These are phyloP conservation scores for Linnemannia zychae DNA, from an alignment of 192 early-diverging fungal species.

Conservation along the genomic window DNA sequence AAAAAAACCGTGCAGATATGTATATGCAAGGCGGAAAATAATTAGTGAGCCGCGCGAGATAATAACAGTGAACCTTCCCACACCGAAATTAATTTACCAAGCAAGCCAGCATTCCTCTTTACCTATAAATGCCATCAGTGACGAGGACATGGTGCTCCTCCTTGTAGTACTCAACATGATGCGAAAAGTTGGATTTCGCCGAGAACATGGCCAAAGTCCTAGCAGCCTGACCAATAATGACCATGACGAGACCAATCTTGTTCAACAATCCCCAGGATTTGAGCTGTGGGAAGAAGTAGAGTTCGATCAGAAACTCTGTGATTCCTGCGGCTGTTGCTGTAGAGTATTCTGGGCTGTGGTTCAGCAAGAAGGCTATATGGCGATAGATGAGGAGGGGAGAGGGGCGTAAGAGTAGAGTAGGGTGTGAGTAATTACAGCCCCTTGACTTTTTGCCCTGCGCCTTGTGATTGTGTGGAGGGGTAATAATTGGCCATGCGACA, in stretches of 20 bases:
- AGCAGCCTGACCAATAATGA: constrained; percentile 79
- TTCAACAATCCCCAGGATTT: constrained; percentile 64
- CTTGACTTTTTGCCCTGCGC: background rate
- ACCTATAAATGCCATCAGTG: constrained; percentile 90
- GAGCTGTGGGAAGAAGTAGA: constrained; percentile 69
- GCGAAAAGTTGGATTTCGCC: constrained; percentile 91
- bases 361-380: constrained; percentile 77
- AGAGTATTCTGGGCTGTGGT: constrained; percentile 81
- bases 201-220: constrained; percentile 92
- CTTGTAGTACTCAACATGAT: constrained; percentile 82
- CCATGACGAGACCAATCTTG: constrained; percentile 63
- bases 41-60: constrained; percentile 7
- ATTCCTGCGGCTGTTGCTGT: constrained; percentile 74
- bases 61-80: background rate
- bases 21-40: constrained; percentile 14
- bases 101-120: constrained; percentile 8
- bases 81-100: background rate
- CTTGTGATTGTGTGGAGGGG: background rate
- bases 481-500: background rate
- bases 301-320: constrained; percentile 79
- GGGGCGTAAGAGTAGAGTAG: constrained; percentile 11
- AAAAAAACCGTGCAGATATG: too few relatives aligned
- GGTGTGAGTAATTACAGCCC: background rate
- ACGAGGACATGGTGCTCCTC: constrained; percentile 82
- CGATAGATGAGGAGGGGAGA: constrained; percentile 54